Evolutionary conservation across 768 basidiomycete species (phyloP).

Genomic region (Gymnopilus junonius): DNA sequence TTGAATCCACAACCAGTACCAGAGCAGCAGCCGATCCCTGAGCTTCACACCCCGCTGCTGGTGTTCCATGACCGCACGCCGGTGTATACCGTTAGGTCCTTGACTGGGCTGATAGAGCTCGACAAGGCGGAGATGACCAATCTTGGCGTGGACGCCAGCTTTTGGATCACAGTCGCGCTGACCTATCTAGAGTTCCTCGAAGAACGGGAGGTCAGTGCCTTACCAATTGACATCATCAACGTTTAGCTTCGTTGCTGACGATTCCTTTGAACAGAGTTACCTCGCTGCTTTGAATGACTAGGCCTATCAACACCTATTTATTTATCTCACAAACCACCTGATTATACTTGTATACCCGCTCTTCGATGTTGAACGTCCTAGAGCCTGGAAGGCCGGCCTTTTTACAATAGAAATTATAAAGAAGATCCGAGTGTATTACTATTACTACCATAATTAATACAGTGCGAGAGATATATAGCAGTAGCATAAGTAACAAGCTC

Average conservation of each 20-base stretch:
- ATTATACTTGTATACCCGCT: neutral
- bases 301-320: no score
- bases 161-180: constrained; percentile 77
- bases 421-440: neutral
- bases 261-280: constrained; percentile 48
- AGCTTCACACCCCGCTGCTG: constrained; percentile 46
- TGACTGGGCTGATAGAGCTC: constrained; percentile 68
- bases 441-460: neutral
- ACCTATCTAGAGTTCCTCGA: constrained; percentile 79
- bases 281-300: constrained; percentile 56
- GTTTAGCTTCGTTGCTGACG: constrained; percentile 3
- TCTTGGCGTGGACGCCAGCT: constrained; percentile 74
- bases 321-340: neutral
- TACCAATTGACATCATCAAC: neutral
- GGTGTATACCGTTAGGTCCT: constrained; percentile 57
- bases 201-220: constrained; percentile 69
- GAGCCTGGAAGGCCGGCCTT: neutral
- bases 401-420: neutral
- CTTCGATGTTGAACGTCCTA: no score
- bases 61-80: constrained; percentile 78
- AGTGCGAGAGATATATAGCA: neutral
- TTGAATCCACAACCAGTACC: neutral
- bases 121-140: constrained; percentile 56
- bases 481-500: neutral
- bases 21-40: constrained; percentile 8